A percentile compares a stretch with the other conserved stretches of the same genome.
Evolutionary conservation across 1,284 basidiomycete species (phyloP).

Genomic region (Exobasidium rhododendri): DNA sequence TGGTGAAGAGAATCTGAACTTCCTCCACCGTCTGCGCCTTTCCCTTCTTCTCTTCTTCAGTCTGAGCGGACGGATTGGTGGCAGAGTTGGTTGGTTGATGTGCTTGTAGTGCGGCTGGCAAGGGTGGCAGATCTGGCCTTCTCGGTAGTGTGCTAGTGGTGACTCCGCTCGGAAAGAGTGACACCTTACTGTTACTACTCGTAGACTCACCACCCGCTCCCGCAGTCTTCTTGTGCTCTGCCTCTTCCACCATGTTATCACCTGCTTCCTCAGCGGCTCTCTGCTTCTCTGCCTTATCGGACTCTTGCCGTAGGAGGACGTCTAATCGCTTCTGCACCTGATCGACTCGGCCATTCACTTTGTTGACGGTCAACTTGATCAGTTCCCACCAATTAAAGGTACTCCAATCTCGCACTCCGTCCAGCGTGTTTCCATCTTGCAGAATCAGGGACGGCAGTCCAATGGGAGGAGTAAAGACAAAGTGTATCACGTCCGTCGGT

Average conservation of each 20-base stretch:
- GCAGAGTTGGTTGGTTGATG: neutral
- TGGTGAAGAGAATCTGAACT: conserved; percentile 32
- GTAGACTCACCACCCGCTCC: neutral
- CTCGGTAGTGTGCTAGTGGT: conserved; percentile 1
- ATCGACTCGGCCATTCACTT: conserved; percentile 51
- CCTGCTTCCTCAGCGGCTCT: conserved; percentile 34
- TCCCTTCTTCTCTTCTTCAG: conserved; percentile 15
- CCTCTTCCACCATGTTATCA: neutral
- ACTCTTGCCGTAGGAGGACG: conserved; percentile 28
- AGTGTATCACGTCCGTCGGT: conserved; percentile 81
- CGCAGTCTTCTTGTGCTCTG: conserved; percentile 19
- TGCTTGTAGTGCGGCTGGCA: neutral
- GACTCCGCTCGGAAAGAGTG: conserved; percentile 24
- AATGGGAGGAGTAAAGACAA: conserved; percentile 65
- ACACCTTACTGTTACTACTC: conserved; percentile 12
- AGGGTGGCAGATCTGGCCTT: conserved; percentile 11
- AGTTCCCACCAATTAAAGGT: conserved; percentile 45
- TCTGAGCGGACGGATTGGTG: conserved; percentile 7
- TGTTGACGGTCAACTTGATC: conserved; percentile 47
- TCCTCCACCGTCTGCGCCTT: conserved; percentile 24
- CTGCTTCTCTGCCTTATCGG: conserved; percentile 27
- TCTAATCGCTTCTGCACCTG: conserved; percentile 45
- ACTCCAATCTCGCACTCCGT: conserved; percentile 37
- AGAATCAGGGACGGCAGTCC: conserved; percentile 15
- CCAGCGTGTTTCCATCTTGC: neutral